Base-by-base conservation (phyloP, 1,139 yeast genomes). In the Geotrichum bryndzae region DNA sequence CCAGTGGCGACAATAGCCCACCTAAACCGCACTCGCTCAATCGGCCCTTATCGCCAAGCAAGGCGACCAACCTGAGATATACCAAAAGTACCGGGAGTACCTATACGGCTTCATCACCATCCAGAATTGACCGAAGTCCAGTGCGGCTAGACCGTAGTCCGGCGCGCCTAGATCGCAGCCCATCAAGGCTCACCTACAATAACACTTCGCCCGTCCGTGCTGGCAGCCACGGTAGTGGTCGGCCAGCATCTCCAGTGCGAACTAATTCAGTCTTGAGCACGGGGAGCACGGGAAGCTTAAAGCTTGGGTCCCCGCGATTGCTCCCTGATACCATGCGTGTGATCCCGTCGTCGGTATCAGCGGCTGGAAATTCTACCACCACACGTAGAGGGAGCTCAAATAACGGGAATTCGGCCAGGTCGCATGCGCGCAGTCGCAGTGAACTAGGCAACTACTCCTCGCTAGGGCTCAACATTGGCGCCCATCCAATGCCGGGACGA, bases 361-460 rank as follows among this genome's bases (percentile, higher is more conserved):
- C 48, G 22, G 13, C 48, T n/a, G 10, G 23, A 41, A 23, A 41
- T 18, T 13, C 7, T n/a, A 18, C 48, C 48, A 7, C 8, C 3
- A 18, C 2, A 23, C 22, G 22, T 7, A 41, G 7, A 5, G 22
- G 48, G n/a, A 41, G 18, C 5, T 18, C 48, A 7, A 41, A 23
- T 3, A 3, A n/a, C 10, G 23, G 48, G 1, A 41, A 18, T 22
- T n/a, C n/a, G 23, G 15, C 48, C n/a, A 46, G 33, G 3, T 35
- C 53, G 5, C 35, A 38, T n/a, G 29, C 29, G 1, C 41, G 61
- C 18, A 48, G 61, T 18, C 41, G 54, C 22, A 58, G 61, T 15
- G 61, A 58, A 52, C 51, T 58, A 29, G 61, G 61, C 10, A 51
- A 53, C 13, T 58, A 48, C 48, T 54, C 57, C 35, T 27, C 22